A percentile compares a stretch with the other conserved stretches of the same genome.
phyloP scores from a whole-genome alignment of 768 basidiomycete species.

The Macrolepiota dolichaula region DNA sequence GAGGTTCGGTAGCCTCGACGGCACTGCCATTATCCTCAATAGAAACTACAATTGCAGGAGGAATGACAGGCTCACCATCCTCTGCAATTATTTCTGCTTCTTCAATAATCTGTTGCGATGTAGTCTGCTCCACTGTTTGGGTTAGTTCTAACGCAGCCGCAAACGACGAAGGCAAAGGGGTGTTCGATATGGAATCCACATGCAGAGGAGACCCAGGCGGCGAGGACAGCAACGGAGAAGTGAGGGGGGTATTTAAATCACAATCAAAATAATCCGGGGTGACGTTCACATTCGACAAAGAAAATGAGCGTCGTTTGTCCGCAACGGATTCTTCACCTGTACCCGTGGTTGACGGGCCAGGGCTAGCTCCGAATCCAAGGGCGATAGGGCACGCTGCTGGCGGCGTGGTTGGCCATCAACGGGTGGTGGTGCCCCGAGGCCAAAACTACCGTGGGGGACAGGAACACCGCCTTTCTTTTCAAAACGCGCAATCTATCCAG shows the following conservation, averaged over 20 bases:
- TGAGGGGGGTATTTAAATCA: slow-evolving; percentile 24
- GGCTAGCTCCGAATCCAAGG: slow-evolving; percentile 13
- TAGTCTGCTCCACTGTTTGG: neutral
- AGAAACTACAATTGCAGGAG: neutral
- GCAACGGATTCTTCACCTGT: too few relatives aligned
- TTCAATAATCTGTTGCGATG: neutral
- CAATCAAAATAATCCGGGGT: slow-evolving; percentile 18
- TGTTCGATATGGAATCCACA: neutral
- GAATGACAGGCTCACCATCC: neutral
- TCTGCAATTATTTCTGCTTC: neutral
- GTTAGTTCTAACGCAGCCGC: neutral
- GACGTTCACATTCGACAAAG: slow-evolving; percentile 24
- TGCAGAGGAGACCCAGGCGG: slow-evolving; percentile 24
- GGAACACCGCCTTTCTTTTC: slow-evolving; percentile 77
- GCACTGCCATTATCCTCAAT: neutral
- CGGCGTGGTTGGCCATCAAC: slow-evolving; percentile 45
- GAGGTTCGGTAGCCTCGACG: neutral
- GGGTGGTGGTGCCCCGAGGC: slow-evolving; percentile 59
- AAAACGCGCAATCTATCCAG: slow-evolving; percentile 79
- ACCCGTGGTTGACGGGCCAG: slow-evolving; percentile 1
- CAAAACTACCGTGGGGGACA: slow-evolving; percentile 73
- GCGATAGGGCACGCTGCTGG: slow-evolving; percentile 24
- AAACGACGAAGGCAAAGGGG: neutral
- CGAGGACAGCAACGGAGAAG: slow-evolving; percentile 26
- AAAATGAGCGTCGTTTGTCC: slow-evolving; percentile 27